phyloP scores from a whole-genome alignment of 2,329 filamentous ascomycete species.

The Calonectria fujianensis region DNA sequence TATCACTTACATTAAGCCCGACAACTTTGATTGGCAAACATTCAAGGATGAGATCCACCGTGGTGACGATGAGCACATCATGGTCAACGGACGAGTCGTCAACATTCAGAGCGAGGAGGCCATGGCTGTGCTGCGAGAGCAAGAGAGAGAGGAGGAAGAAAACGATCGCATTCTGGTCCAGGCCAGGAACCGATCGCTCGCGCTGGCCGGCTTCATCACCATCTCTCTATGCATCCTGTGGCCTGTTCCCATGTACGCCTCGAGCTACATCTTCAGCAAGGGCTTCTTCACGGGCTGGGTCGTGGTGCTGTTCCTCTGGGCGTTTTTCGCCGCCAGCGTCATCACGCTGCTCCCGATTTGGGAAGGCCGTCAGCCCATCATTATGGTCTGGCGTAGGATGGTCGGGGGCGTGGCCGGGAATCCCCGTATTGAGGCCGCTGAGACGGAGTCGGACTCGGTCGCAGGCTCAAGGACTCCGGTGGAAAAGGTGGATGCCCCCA shows the following conservation, averaged over 20 bases:
- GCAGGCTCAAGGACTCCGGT: slow-evolving; percentile 22
- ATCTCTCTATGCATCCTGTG: slow-evolving; percentile 52
- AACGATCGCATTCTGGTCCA: slow-evolving; percentile 31
- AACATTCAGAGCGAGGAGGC: slow-evolving; percentile 37
- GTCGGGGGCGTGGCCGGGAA: slow-evolving; percentile 22
- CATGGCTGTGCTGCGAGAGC: slow-evolving; percentile 12
- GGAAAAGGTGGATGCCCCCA: slow-evolving; percentile 29
- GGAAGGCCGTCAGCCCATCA: slow-evolving; percentile 33
- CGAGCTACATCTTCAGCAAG: slow-evolving; percentile 55
- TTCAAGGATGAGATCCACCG: slow-evolving; percentile 40
- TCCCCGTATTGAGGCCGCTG: slow-evolving; percentile 28
- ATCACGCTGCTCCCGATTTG: slow-evolving; percentile 40
- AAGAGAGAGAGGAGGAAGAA: slow-evolving; percentile 39
- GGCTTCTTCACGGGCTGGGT: slow-evolving; percentile 41
- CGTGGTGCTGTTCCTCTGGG: slow-evolving; percentile 41
- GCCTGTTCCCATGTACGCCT: slow-evolving; percentile 57
- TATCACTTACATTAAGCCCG: slow-evolving; percentile 25
- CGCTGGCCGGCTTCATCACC: slow-evolving; percentile 27
- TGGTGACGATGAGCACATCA: slow-evolving; percentile 36
- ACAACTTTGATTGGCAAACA: slow-evolving; percentile 36
- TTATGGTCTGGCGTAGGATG: slow-evolving; percentile 24
- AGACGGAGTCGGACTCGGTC: slow-evolving; percentile 32
- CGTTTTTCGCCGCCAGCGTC: slow-evolving; percentile 32
- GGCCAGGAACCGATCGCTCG: slow-evolving; percentile 29
- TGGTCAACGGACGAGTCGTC: slow-evolving; percentile 29